A percentile compares a stretch with the other conserved stretches of the same genome.
These are phyloP conservation scores for Diaporthe vaccinii DNA, from an alignment of 2,329 filamentous ascomycete species.

Conservation along the genomic window DNA sequence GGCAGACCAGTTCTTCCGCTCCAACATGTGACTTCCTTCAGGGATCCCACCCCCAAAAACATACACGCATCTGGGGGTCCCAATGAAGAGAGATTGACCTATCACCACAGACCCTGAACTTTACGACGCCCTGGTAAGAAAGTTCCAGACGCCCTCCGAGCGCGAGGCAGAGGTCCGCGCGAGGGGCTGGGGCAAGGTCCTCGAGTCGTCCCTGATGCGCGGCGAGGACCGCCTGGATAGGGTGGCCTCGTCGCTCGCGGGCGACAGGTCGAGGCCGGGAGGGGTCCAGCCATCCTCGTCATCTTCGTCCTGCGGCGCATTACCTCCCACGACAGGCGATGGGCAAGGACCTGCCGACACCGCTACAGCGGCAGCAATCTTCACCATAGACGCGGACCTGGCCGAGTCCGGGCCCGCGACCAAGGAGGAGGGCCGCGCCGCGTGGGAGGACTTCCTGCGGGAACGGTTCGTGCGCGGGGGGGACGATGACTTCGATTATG, in stretches of 20 bases:
- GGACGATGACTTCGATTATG: slow-evolving; percentile 86
- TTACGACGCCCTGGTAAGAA: slow-evolving; percentile 84
- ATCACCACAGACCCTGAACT: slow-evolving; percentile 75
- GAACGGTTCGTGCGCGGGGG: slow-evolving; percentile 80
- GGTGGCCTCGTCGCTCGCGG: slow-evolving; percentile 50
- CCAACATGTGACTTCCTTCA: background rate
- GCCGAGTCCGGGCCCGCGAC: slow-evolving; percentile 59
- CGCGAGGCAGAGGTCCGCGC: slow-evolving; percentile 78
- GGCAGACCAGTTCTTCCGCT: background rate
- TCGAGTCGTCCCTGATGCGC: slow-evolving; percentile 82
- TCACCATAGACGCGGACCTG: slow-evolving; percentile 64
- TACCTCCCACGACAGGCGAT: background rate
- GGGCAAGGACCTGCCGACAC: background rate
- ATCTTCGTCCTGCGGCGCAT: background rate
- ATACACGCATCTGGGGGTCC: background rate
- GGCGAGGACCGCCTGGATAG: slow-evolving; percentile 81
- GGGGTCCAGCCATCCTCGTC: background rate
- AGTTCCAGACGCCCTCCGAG: slow-evolving; percentile 80
- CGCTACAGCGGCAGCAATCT: slow-evolving; percentile 5
- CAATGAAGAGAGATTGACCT: background rate
- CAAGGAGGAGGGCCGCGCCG: slow-evolving; percentile 75
- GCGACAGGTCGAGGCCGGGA: slow-evolving; percentile 57
- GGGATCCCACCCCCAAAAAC: background rate
- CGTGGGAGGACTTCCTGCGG: slow-evolving; percentile 81
- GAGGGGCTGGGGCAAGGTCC: slow-evolving; percentile 83